phyloP scores from a whole-genome alignment of 2,329 filamentous ascomycete species.

The Neophaeococcomyces aloes region DNA sequence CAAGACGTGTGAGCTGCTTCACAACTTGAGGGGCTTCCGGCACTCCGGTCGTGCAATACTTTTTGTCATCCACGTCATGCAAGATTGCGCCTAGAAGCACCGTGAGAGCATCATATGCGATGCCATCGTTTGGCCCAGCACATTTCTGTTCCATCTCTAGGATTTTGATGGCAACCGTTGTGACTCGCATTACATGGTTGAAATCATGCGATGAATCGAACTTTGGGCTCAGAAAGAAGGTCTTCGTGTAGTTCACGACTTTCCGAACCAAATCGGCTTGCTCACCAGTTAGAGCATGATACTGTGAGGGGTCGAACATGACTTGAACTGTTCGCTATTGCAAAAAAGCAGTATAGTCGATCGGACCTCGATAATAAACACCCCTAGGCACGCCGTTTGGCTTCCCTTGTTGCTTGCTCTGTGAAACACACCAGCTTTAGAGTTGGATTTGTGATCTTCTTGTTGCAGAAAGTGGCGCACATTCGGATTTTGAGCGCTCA shows the following conservation, averaged over 20 bases:
- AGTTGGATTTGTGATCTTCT: no score
- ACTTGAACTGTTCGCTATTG: no score
- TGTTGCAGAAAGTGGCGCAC: no score
- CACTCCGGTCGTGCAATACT: constrained; percentile 17
- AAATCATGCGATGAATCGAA: constrained; percentile 79
- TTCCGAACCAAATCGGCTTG: constrained; percentile 14
- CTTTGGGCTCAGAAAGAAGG: constrained; percentile 19
- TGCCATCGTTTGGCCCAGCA: constrained; percentile 8
- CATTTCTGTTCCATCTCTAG: constrained; percentile 31
- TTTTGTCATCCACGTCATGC: constrained; percentile 24
- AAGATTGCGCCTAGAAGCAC: constrained; percentile 23
- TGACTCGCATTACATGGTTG: constrained; percentile 68
- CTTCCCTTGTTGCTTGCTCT: no score
- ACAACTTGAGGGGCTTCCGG: constrained; percentile 11
- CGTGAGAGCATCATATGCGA: constrained; percentile 11
- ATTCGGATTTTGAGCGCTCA: no score
- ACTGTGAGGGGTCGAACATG: constrained; percentile 15
- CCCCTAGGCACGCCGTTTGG: no score
- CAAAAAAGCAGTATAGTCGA: no score
- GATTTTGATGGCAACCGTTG: constrained; percentile 60
- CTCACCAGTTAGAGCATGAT: constrained; percentile 15
- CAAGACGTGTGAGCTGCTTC: constrained; percentile 13
- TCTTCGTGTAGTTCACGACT: constrained; percentile 17
- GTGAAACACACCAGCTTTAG: no score
- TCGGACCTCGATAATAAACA: no score